These are phyloP conservation scores for Globisporangium nunn DNA, from an alignment of 352 stramenopile species.

Conservation along the genomic window DNA sequence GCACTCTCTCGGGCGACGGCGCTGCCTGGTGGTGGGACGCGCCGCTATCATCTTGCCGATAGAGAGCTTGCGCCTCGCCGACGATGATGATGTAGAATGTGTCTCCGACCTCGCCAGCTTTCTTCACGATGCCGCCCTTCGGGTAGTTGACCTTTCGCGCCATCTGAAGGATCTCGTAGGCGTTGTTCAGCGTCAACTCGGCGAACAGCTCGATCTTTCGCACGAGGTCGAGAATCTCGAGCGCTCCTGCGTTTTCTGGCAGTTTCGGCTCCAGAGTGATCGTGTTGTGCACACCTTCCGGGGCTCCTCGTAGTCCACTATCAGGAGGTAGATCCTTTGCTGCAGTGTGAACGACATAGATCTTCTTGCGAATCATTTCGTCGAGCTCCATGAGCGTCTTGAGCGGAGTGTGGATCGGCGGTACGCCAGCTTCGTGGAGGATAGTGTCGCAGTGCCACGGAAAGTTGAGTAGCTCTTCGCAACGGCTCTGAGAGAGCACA, in stretches of 20 bases:
- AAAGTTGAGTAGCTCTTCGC: conserved; percentile 90
- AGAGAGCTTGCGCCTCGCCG: conserved; percentile 53
- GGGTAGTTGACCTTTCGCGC: conserved; percentile 58
- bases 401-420: conserved; percentile 94
- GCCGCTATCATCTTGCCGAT: conserved; percentile 20
- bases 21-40: not conserved
- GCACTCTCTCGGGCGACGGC: conserved; percentile 6
- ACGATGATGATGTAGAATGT: conserved; percentile 83
- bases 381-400: conserved; percentile 90
- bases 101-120: conserved; percentile 37
- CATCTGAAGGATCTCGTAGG: conserved; percentile 84
- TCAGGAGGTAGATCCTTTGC: conserved; percentile 71
- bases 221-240: conserved; percentile 83
- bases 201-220: conserved; percentile 80
- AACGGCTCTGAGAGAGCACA: conserved; percentile 77
- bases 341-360: conserved; percentile 95
- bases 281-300: conserved; percentile 85
- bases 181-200: conserved; percentile 77
- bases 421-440: conserved; percentile 92
- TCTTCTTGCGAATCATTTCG: conserved; percentile 79
- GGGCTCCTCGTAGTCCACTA: conserved; percentile 81
- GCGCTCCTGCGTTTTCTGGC: conserved; percentile 64
- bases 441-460: conserved; percentile 92
- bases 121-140: conserved; percentile 47
- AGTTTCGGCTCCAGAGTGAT: conserved; percentile 75